A percentile compares a stretch with the other conserved stretches of the same genome.
These are phyloP conservation scores for Pinus taeda DNA, from an alignment of 75 land plant genomes.

Conservation along the genomic window DNA sequence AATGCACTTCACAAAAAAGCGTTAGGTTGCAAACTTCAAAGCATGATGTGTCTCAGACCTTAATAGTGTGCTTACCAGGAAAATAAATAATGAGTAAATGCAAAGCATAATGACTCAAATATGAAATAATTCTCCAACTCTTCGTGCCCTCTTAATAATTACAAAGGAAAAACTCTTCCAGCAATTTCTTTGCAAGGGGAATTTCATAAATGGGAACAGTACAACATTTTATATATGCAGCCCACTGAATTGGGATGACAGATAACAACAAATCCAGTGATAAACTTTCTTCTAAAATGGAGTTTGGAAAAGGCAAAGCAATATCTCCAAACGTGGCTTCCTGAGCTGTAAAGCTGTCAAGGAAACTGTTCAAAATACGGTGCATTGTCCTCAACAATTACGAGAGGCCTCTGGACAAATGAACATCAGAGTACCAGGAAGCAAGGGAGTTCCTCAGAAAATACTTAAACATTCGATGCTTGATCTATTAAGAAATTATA, in stretches of 20 bases:
- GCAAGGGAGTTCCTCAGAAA: not conserved
- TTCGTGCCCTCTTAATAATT: not conserved
- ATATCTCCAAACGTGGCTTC: too few species aligned
- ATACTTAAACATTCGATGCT: not conserved
- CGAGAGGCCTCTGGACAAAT: not conserved
- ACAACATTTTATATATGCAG: not conserved
- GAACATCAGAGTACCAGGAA: too few species aligned
- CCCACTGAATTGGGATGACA: not conserved
- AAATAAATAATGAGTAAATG: not conserved
- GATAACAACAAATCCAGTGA: not conserved
- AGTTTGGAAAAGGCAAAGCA: too few species aligned
- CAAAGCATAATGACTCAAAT: not conserved
- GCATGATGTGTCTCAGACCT: not conserved
- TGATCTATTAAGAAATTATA: not conserved
- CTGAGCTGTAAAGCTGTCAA: not conserved
- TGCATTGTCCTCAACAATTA: constrained; percentile 1
- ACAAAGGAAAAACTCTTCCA: not conserved
- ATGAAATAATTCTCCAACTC: not conserved
- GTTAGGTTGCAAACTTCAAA: not conserved
- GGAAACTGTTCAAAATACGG: not conserved
- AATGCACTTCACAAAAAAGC: not conserved
- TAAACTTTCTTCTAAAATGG: too few species aligned
- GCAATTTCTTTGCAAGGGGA: not conserved
- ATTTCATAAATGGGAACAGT: not conserved
- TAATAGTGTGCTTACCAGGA: not conserved